Evolutionary conservation across 345 rosid genomes (phyloP), one percentile per base, ranked within the genome.

Genomic region (Salix viminalis): DNA sequence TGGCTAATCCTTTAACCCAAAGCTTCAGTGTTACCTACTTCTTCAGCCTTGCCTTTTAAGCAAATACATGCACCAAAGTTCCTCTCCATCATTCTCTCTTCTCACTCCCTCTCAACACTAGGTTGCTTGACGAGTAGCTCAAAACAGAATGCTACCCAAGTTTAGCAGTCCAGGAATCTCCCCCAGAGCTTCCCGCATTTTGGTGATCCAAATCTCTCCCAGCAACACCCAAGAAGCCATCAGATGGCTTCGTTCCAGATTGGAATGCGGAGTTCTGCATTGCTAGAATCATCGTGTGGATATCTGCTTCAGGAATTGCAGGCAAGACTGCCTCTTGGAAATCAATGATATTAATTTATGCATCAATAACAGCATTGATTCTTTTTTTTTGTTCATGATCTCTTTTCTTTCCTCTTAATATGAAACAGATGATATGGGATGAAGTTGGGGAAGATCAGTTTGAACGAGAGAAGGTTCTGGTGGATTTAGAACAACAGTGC

Each of bases 361-460:
- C 34, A 8, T 12, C 19, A 72, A 64, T 62, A 66, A 52, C 34
- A 48, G 46, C 39, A 1, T n/a, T 14, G 15, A 14, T 77, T 65
- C 10, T 32, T 32, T 32, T 4, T 60, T 71, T 71, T 65, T 39
- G n/a, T 54, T 70, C 32, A 73, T 13, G 65, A 48, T 64, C 7
- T 74, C 65, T 65, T 65, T 28, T n/a, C 10, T 70, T 69, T 42
- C 50, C 7, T 70, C 28, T 24, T 72, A 5, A 67, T 34, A 41
- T 54, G 72, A 37, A 72, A 83, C 88, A 96, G 99, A 92, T 92
- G 89, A 96, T 96, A 67, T 96, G 99, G 99, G 94, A 93, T 84
- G 99, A 96, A 82, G 98, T 93, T 61, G 99, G 99, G 73, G 91
- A 93, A 80, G 89, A 88, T 74, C 87, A 90, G 82, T 85, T 84